These are phyloP conservation scores for Penicillium sp. DNA, from an alignment of 2,329 filamentous ascomycete species.

Conservation along the genomic window DNA sequence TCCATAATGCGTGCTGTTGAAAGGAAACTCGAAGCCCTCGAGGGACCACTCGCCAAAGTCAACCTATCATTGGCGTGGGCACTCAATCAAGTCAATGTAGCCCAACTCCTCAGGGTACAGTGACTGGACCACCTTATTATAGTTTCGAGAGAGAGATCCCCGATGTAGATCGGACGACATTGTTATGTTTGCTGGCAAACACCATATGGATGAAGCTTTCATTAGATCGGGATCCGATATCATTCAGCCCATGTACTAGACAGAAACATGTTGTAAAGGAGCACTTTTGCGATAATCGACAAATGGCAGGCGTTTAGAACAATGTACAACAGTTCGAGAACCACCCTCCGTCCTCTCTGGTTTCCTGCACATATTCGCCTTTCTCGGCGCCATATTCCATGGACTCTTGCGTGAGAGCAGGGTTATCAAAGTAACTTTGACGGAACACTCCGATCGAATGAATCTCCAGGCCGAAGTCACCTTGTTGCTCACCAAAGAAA, in stretches of 20 bases:
- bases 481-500: slow-evolving; percentile 73
- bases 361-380: not conserved
- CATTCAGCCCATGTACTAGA: too few relatives aligned
- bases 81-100: too few relatives aligned
- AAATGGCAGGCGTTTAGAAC: not conserved
- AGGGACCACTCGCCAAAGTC: too few relatives aligned
- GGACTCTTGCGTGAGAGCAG: not conserved
- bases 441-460: slow-evolving; percentile 46
- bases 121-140: too few relatives aligned
- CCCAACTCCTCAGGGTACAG: too few relatives aligned
- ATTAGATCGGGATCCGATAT: too few relatives aligned
- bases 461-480: slow-evolving; percentile 62
- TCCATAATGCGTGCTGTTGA: too few relatives aligned
- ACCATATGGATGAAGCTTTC: too few relatives aligned
- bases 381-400: slow-evolving; percentile 3
- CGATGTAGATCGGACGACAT: too few relatives aligned
- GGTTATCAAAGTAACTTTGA: slow-evolving; percentile 16
- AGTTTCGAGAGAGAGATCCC: too few relatives aligned
- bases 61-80: too few relatives aligned
- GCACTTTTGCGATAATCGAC: not conserved
- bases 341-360: not conserved
- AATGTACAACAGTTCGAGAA: not conserved
- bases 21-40: not conserved
- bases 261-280: not conserved
- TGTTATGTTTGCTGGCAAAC: too few relatives aligned